These are phyloP conservation scores for Irpex sp. DNA, from an alignment of 1,284 basidiomycete species.

Conservation along the genomic window DNA sequence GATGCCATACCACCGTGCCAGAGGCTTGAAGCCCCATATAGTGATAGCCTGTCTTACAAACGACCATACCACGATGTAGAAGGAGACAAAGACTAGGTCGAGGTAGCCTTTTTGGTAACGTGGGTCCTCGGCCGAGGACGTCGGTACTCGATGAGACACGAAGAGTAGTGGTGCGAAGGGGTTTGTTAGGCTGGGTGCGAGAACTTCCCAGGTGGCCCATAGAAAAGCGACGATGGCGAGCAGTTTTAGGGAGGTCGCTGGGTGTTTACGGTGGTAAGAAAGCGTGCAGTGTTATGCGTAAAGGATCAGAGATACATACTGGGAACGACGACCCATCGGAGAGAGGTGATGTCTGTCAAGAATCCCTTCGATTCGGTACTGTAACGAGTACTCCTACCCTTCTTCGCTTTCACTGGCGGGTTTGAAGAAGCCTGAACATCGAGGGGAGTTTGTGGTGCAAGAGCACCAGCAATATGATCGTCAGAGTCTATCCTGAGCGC, in stretches of 20 bases:
- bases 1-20: constrained; percentile 71
- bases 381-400: not conserved
- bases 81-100: constrained; percentile 82
- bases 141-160: constrained; percentile 63
- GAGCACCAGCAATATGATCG: not conserved
- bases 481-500: not conserved
- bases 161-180: constrained; percentile 76
- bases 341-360: constrained; percentile 41
- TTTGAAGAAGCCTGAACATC: not conserved
- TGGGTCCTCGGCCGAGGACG: constrained; percentile 46
- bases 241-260: constrained; percentile 69
- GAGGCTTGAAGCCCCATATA: constrained; percentile 62
- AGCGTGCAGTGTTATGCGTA: too few species aligned
- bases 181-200: constrained; percentile 52
- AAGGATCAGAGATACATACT: constrained; percentile 36
- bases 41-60: constrained; percentile 82
- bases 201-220: constrained; percentile 66
- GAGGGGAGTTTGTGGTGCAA: not conserved
- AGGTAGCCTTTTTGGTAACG: constrained; percentile 75
- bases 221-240: constrained; percentile 69
- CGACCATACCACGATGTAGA: constrained; percentile 90
- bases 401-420: not conserved
- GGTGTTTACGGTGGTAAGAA: too few species aligned
- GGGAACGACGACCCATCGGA: constrained; percentile 74
- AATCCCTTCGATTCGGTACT: constrained; percentile 28